phyloP scores from a whole-genome alignment of 1,139 yeast species.

The Taphrina pruni region DNA sequence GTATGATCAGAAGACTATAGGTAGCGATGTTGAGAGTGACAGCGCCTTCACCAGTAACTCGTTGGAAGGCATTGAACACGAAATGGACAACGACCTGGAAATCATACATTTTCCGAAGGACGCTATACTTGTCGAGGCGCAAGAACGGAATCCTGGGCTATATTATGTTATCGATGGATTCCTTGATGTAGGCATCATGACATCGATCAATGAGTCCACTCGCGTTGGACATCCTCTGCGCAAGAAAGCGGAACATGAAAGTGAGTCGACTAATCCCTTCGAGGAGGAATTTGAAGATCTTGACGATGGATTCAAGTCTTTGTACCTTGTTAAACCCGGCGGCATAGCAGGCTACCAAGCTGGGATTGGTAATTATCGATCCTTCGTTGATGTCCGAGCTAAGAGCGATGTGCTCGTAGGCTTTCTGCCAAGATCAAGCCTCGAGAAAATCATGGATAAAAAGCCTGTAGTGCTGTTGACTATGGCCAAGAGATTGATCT shows the following conservation, averaged over 20 bases:
- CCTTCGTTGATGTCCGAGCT: conserved; percentile 74
- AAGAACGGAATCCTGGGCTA: conserved; percentile 72
- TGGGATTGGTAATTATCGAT: conserved; percentile 76
- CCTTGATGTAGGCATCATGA: conserved; percentile 59
- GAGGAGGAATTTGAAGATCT: conserved; percentile 34
- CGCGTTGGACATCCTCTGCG: conserved; percentile 7
- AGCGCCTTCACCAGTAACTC: conserved; percentile 39
- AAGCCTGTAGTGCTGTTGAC: conserved; percentile 77
- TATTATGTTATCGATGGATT: conserved; percentile 79
- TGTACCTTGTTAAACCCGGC: conserved; percentile 73
- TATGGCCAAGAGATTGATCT: conserved; percentile 74
- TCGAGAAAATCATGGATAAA: conserved; percentile 73
- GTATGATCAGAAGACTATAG: conserved; percentile 29
- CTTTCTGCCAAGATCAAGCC: conserved; percentile 65
- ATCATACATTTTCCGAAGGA: conserved; percentile 64
- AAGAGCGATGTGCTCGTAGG: conserved; percentile 70
- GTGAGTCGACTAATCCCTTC: conserved; percentile 22
- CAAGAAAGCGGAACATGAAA: not conserved
- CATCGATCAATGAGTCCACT: conserved; percentile 8
- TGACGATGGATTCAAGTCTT: conserved; percentile 46
- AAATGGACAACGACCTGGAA: conserved; percentile 68
- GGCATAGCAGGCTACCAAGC: conserved; percentile 89
- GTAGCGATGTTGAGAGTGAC: conserved; percentile 37
- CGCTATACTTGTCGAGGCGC: conserved; percentile 65
- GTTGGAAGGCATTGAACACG: conserved; percentile 58